Base-by-base conservation (phyloP, 345 rosid genomes). In the Fremontodendron californicum region DNA sequence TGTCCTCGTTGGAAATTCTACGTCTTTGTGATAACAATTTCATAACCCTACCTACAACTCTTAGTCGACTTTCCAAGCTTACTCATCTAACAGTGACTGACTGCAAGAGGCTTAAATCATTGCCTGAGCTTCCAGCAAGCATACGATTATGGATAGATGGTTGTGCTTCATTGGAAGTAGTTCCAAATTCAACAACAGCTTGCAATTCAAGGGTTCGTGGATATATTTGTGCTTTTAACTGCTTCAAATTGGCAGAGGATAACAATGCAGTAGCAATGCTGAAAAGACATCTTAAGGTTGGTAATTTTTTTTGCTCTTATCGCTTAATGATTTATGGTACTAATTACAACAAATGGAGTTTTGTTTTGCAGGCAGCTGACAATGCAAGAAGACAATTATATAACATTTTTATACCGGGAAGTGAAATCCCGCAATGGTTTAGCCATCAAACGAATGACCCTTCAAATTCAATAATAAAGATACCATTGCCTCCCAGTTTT, bases 61-160 rank as follows among this genome's bases (percentile, higher is more conserved):
- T 87, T 61, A 65, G 37, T 42, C 64, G 68, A 13, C 86, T 85
- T 33, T 39, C 78, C 68, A 46, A 69, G 16, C 80, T 85, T 29
- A 37, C 0, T 35, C 25, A 6, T 39, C 81, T 85, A 19, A 0
- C 25, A 12, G 9, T 87, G 25, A 43, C 25, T 45, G 61, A 60
- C 15, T 85, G 86, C 65, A 73, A 48, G 73, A 70, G 68, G 66
- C 88, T 87, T 57, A 77, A 42, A 67, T 77, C 78, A 43, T 42
- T 87, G 71, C 81, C 81, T 1, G 84, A 81, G 55, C 84, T 83
- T 73, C 88, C 80, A 51, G 43, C 43, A 10, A 7, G 74, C n/a
- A 61, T 80, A 43, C n/a, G 27, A 46, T 23, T 81, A 39, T 55
- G 45, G 39, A 33, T 64, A 45, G 73, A 78, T 39, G 64, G 70